Percentiles rank a stretch among this genome's conserved stretches.
These are phyloP conservation scores for Epichloe bromicola DNA, from an alignment of 2,329 filamentous ascomycete genomes.

Conservation along the genomic window DNA sequence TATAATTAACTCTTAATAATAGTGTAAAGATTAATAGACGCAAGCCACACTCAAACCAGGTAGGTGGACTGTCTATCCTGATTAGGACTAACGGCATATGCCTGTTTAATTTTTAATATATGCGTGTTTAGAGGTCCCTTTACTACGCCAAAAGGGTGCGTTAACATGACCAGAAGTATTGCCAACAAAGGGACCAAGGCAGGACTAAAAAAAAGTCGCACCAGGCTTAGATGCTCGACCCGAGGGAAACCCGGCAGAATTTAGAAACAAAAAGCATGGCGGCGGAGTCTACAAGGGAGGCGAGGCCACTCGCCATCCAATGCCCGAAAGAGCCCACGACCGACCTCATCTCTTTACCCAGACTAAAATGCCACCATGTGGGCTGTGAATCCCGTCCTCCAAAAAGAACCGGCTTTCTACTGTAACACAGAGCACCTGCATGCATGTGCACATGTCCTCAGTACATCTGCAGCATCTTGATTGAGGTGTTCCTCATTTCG, in stretches of 20 bases:
- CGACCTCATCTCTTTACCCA: background rate
- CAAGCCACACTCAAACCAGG: too few relatives aligned
- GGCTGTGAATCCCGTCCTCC: background rate
- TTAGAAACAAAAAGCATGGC: background rate
- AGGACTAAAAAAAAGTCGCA: background rate
- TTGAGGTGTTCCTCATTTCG: background rate
- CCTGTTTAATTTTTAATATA: too few relatives aligned
- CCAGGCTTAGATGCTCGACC: background rate
- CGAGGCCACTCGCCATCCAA: background rate
- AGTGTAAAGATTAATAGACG: too few relatives aligned
- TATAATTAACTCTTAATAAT: too few relatives aligned
- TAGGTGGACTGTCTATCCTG: too few relatives aligned
- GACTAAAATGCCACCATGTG: background rate
- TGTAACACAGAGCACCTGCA: too few relatives aligned
- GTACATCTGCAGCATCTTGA: background rate
- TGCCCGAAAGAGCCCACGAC: background rate
- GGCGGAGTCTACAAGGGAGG: conserved; percentile 3
- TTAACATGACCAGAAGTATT: background rate
- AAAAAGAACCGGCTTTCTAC: too few relatives aligned
- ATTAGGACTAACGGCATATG: too few relatives aligned
- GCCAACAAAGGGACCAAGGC: background rate
- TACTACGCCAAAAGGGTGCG: background rate
- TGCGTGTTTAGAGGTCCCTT: background rate
- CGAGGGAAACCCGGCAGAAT: background rate
- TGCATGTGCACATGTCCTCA: too few relatives aligned